Evolutionary conservation across 805 yeast species (phyloP), one percentile per base, ranked within the genome.

Genomic region (Metschnikowia vanudenii): DNA sequence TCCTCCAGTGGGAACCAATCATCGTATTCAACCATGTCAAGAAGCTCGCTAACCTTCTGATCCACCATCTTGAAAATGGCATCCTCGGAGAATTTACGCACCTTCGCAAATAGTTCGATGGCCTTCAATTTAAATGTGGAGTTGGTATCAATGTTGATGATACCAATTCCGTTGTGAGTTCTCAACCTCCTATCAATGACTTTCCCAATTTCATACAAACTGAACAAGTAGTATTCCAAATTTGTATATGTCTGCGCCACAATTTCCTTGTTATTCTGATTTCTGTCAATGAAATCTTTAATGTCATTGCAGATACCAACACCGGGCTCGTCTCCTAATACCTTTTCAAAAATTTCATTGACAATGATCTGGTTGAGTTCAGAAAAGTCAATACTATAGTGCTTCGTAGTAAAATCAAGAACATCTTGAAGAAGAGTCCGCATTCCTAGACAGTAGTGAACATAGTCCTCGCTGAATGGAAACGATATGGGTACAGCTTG

Each of bases 381-480:
- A 17, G 82, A 73, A 34, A 81, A 78, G 52, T 80, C 85, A 53
- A 83, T 82, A 51, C 77, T 78, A 58, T 82, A 84, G 53, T 82
- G 82, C 48, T 75, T 81, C 41, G 79, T 79, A 34, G 86, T 66
- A 58, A 91, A 94, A 16, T 71, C 68, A n/a, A 79, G 71, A 42
- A 87, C 75, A 49, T 81, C 81, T 24, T 78, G 74, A 17, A 91
- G 75, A 33, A 86, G 80, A 14, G 81, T 76, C 45, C 88, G 75
- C 16, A 88, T 65, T 31, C 87, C 82, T 19, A 88, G 79, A 64
- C 97, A 92, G 28, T 89, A 81, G 68, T 88, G 85, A 20, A 96
- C 91, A 58, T 89, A 91, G 49, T 89, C 81, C 46, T 87, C 85
- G 43, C 96, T 88, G 60, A 92, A 94, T 13, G 98, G 97, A 43